phyloP scores from a whole-genome alignment of 257 asterid species.

The Gynochthodes officinalis region DNA sequence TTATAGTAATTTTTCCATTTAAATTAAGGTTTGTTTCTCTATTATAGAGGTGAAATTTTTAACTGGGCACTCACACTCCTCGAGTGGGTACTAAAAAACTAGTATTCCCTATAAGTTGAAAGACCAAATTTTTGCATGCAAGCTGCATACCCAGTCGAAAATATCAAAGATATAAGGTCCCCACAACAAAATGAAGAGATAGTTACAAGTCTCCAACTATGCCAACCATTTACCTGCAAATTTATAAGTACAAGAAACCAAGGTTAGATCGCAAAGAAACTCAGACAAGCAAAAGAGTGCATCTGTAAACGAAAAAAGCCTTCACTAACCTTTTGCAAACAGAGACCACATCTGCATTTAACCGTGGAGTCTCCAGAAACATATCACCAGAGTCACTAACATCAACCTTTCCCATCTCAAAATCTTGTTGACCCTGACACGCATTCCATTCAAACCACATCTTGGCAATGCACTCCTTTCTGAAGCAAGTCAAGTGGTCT shows the following conservation, averaged over 20 bases:
- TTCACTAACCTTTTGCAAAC: constrained; percentile 41
- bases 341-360: constrained; percentile 46
- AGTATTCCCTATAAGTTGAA: background rate
- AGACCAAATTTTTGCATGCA: background rate
- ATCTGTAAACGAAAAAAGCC: background rate
- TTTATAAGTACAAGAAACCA: background rate
- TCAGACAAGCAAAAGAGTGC: background rate
- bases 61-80: no score
- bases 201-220: background rate
- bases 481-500: constrained; percentile 52
- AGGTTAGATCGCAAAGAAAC: background rate
- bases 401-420: constrained; percentile 15
- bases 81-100: no score
- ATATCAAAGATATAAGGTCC: background rate
- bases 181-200: background rate
- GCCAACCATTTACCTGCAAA: constrained; percentile 12
- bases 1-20: no score
- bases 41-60: no score
- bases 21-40: no score
- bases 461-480: constrained; percentile 21
- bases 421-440: constrained; percentile 14
- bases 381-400: constrained; percentile 7
- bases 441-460: constrained; percentile 26
- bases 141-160: background rate
- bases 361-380: constrained; percentile 45